Evolutionary conservation across 2,329 filamentous ascomycete species (phyloP).

Genomic region (Paecilomyces sp.): DNA sequence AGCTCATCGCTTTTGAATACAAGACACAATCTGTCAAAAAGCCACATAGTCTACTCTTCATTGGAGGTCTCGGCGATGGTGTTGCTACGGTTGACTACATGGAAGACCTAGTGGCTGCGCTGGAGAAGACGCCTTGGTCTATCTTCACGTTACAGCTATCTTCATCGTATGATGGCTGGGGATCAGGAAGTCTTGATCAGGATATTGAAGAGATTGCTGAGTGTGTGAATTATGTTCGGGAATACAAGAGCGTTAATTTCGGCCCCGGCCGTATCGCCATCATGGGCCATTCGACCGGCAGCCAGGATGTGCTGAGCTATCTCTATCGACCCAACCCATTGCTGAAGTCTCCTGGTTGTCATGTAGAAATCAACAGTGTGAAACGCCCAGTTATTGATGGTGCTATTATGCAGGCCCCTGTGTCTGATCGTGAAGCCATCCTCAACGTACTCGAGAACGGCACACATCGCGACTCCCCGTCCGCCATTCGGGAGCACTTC

Average conservation of each 20-base stretch:
- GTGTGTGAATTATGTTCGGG: slow-evolving; percentile 3
- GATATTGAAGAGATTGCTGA: slow-evolving; percentile 5
- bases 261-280: slow-evolving; percentile 44
- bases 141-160: slow-evolving; percentile 37
- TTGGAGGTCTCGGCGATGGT: slow-evolving; percentile 65
- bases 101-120: slow-evolving; percentile 32
- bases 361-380: slow-evolving; percentile 18
- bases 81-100: slow-evolving; percentile 58
- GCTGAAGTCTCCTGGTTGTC: slow-evolving; percentile 8
- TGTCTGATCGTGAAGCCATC: slow-evolving; percentile 64
- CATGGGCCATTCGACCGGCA: slow-evolving; percentile 57
- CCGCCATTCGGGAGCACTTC: slow-evolving; percentile 38
- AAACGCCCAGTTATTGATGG: slow-evolving; percentile 52
- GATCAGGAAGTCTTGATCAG: slow-evolving; percentile 2
- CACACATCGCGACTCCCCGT: slow-evolving; percentile 5
- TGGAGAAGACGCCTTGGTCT: slow-evolving; percentile 31
- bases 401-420: slow-evolving; percentile 64
- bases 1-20: slow-evolving; percentile 7
- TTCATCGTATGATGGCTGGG: slow-evolving; percentile 17
- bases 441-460: slow-evolving; percentile 30
- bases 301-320: slow-evolving; percentile 56
- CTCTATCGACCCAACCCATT: slow-evolving; percentile 27
- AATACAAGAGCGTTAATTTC: slow-evolving; percentile 5
- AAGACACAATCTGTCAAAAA: slow-evolving; percentile 10
- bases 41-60: slow-evolving; percentile 58